Percentiles rank a stretch among this genome's conserved stretches.
These are phyloP conservation scores for Pinus tabuliformis DNA, from an alignment of 75 land plant species.

Conservation along the genomic window DNA sequence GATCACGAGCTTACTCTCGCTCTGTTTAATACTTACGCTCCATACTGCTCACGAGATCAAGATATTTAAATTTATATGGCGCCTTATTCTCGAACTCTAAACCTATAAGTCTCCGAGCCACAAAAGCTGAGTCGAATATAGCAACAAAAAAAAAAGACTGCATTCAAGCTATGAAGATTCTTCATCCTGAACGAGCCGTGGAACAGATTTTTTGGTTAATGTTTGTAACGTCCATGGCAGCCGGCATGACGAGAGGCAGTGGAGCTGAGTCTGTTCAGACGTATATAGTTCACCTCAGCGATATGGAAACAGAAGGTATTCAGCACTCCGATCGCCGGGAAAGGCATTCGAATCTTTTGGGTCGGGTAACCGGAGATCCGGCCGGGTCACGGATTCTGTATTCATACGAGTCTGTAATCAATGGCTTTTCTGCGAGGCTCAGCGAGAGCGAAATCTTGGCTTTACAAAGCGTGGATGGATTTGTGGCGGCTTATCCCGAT, in stretches of 20 bases:
- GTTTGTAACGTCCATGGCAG: background rate
- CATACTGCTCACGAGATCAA: background rate
- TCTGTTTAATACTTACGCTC: background rate
- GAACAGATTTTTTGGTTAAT: too few relatives aligned
- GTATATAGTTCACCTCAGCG: background rate
- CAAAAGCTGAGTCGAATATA: too few relatives aligned
- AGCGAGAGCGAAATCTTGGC: conserved; percentile 19
- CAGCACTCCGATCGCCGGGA: background rate
- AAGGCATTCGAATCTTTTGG: background rate
- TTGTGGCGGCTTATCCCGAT: conserved; percentile 34
- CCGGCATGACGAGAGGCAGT: background rate
- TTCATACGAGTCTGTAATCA: conserved; percentile 38
- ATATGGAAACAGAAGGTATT: background rate
- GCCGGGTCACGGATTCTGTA: conserved; percentile 23
- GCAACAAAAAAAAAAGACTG: too few relatives aligned
- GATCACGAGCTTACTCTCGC: background rate
- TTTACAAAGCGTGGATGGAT: conserved; percentile 26
- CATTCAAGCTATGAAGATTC: too few relatives aligned
- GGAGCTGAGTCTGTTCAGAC: background rate
- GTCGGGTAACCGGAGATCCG: background rate
- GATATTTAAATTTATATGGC: background rate
- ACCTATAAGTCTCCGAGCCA: background rate
- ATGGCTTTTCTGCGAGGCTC: conserved; percentile 54
- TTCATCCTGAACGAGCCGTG: too few relatives aligned
- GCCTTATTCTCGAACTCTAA: background rate